These are phyloP conservation scores for Ogataea polymorpha DNA, from an alignment of 805 yeast species.

Conservation along the genomic window DNA sequence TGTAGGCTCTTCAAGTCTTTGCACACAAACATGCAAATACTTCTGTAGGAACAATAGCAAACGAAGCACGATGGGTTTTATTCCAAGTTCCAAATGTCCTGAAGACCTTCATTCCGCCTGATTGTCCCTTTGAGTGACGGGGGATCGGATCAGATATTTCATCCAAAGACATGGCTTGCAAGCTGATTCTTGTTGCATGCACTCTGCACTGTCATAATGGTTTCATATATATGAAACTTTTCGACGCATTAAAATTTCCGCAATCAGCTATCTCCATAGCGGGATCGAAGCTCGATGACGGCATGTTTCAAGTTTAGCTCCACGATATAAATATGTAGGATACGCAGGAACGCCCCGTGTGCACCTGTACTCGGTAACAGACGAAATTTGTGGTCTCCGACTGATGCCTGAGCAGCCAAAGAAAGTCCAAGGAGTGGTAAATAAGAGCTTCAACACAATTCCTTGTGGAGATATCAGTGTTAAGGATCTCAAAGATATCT, in stretches of 20 bases:
- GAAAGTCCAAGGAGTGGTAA: conserved; percentile 16
- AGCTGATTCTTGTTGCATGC: background rate
- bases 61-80: no score
- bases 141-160: no score
- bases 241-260: background rate
- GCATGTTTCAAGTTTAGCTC: conserved; percentile 4
- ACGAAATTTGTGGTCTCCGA: background rate
- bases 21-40: no score
- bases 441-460: conserved; percentile 35
- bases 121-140: no score
- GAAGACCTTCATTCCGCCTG: no score
- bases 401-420: conserved; percentile 2
- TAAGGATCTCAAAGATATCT: conserved; percentile 60
- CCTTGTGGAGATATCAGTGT: conserved; percentile 51
- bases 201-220: conserved; percentile 4
- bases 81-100: no score
- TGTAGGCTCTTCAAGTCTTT: no score
- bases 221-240: conserved; percentile 10
- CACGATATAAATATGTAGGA: conserved; percentile 2
- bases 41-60: no score
- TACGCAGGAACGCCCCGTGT: conserved; percentile 2
- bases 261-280: background rate
- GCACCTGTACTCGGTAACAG: background rate
- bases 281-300: background rate
- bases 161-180: no score